A percentile compares a stretch with the other conserved stretches of the same genome.
These are phyloP conservation scores for Cryptococcus sp. DNA, from an alignment of 1,284 basidiomycete species.

Conservation along the genomic window DNA sequence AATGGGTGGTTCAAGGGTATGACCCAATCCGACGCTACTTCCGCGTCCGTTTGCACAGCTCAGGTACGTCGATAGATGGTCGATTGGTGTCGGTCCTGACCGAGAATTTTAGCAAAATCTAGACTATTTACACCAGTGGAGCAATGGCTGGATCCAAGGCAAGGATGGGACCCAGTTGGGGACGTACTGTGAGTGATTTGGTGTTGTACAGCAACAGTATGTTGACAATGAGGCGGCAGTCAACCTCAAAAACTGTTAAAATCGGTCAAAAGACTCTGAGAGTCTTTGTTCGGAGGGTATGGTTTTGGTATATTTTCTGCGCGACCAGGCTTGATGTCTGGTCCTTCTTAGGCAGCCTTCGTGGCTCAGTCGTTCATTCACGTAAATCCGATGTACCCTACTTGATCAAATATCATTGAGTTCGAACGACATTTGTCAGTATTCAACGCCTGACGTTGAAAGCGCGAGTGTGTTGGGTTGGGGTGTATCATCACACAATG, in stretches of 20 bases:
- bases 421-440: too few species aligned
- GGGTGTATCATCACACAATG: too few species aligned
- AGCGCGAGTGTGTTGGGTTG: too few species aligned
- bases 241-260: slow-evolving; percentile 32
- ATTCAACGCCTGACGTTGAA: too few species aligned
- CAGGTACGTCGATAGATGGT: slow-evolving; percentile 5
- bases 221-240: slow-evolving; percentile 12
- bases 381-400: too few species aligned
- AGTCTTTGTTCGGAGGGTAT: background rate
- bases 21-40: slow-evolving; percentile 64
- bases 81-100: background rate
- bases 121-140: slow-evolving; percentile 68
- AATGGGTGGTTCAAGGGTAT: slow-evolving; percentile 73
- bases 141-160: slow-evolving; percentile 77
- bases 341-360: background rate
- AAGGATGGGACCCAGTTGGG: slow-evolving; percentile 65
- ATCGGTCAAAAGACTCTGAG: background rate
- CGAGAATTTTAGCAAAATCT: slow-evolving; percentile 58
- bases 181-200: slow-evolving; percentile 57
- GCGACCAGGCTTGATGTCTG: slow-evolving; percentile 14
- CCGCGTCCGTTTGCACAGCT: slow-evolving; percentile 64
- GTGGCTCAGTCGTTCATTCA: too few species aligned
- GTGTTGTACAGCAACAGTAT: background rate
- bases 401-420: too few species aligned
- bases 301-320: background rate